Conservation (phyloP, 1,284 basidiomycete species). For the Mycena citricolor region DNA sequence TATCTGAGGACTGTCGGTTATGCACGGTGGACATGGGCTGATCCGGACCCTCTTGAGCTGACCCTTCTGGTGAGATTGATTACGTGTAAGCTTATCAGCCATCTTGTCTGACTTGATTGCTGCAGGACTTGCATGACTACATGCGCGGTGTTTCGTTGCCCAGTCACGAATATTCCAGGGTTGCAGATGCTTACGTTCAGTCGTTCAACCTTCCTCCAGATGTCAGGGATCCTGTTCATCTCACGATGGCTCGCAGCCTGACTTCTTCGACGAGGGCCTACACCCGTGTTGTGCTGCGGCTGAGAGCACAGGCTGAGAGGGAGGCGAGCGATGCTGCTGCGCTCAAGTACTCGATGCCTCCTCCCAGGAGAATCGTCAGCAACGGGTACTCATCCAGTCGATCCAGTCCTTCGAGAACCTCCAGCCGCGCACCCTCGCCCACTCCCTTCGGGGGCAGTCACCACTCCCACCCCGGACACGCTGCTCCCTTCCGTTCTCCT, state of each 20-base stretch:
- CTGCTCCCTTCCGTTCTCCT: slow-evolving; percentile 56
- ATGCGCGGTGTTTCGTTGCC: slow-evolving; percentile 76
- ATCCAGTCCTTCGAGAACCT: slow-evolving; percentile 37
- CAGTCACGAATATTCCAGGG: slow-evolving; percentile 63
- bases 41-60: slow-evolving; percentile 57
- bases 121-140: slow-evolving; percentile 72
- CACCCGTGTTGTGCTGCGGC: slow-evolving; percentile 69
- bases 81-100: too few species aligned
- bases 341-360: slow-evolving; percentile 11
- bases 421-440: slow-evolving; percentile 67
- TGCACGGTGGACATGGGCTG: slow-evolving; percentile 58
- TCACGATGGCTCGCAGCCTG: slow-evolving; percentile 46
- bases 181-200: slow-evolving; percentile 56
- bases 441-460: slow-evolving; percentile 46
- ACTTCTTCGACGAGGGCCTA: slow-evolving; percentile 66
- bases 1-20: slow-evolving; percentile 73
- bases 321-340: slow-evolving; percentile 30
- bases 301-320: slow-evolving; percentile 71
- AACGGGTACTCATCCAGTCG: slow-evolving; percentile 22
- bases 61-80: slow-evolving; percentile 52
- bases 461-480: slow-evolving; percentile 22
- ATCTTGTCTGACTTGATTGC: slow-evolving; percentile 6
- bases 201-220: slow-evolving; percentile 39
- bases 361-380: slow-evolving; percentile 14
- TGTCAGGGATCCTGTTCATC: slow-evolving; percentile 38